These are phyloP conservation scores for Barbarea vulgaris DNA, from an alignment of 345 rosid species.

Conservation along the genomic window DNA sequence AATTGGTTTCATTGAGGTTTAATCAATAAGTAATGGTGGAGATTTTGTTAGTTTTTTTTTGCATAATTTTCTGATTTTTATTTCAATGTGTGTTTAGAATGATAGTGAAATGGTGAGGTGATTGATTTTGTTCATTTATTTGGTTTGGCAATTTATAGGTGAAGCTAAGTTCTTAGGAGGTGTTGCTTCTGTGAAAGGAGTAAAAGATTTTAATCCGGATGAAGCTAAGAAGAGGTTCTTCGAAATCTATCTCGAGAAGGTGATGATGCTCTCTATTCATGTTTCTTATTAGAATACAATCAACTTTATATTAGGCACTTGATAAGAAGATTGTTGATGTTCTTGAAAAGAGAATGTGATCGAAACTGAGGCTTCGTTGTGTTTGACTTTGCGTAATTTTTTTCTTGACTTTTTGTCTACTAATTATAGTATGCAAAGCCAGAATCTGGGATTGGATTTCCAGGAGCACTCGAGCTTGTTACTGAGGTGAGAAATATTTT, in stretches of 20 bases:
- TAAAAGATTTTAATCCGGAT: slow-evolving; percentile 63
- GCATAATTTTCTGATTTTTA: not conserved
- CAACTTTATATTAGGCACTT: not conserved
- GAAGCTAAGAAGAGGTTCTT: slow-evolving; percentile 83
- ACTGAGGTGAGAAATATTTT: slow-evolving; percentile 56
- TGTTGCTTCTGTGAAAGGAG: slow-evolving; percentile 85
- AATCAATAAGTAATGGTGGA: not conserved
- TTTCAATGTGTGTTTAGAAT: not conserved
- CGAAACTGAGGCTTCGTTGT: not conserved
- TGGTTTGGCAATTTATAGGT: slow-evolving; percentile 47
- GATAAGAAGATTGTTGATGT: slow-evolving; percentile 5
- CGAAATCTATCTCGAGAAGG: slow-evolving; percentile 92
- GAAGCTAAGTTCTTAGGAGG: slow-evolving; percentile 94
- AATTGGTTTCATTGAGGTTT: not conserved
- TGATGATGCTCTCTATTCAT: slow-evolving; percentile 9
- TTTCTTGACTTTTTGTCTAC: slow-evolving; percentile 7
- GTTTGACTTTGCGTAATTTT: not conserved
- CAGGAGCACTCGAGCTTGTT: slow-evolving; percentile 90
- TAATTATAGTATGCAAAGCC: slow-evolving; percentile 82
- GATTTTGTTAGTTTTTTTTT: not conserved
- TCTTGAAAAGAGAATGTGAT: not conserved
- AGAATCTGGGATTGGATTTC: slow-evolving; percentile 91
- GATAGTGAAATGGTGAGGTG: not conserved
- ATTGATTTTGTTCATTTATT: not conserved
- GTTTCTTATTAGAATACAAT: slow-evolving; percentile 3